Conservation (phyloP, 1,284 basidiomycete species). For the Schizopora paradoxa region DNA sequence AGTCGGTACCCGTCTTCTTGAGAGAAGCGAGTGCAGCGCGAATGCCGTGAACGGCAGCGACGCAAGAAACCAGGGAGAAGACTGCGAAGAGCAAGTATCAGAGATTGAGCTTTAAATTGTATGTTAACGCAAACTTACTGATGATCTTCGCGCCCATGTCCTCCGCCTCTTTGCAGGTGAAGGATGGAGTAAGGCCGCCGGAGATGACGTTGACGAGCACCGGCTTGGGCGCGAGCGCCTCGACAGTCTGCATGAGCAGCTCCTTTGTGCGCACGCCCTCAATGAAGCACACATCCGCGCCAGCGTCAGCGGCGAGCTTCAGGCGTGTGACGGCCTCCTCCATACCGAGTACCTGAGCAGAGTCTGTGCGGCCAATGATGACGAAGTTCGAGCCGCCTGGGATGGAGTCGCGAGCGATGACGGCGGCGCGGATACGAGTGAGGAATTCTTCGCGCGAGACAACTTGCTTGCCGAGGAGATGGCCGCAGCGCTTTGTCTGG, state of each 20-base stretch:
- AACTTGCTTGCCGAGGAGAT: constrained; percentile 75
- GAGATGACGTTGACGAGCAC: constrained; percentile 75
- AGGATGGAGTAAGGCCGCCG: constrained; percentile 69
- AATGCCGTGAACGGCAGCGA: constrained; percentile 67
- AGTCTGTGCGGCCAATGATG: constrained; percentile 80
- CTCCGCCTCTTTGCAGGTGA: constrained; percentile 65
- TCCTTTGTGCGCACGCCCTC: constrained; percentile 73
- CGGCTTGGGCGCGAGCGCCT: constrained; percentile 64
- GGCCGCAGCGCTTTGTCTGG: constrained; percentile 78
- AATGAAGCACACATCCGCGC: constrained; percentile 82
- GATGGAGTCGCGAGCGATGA: constrained; percentile 63
- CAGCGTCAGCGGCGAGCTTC: constrained; percentile 66
- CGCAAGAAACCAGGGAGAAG: constrained; percentile 65
- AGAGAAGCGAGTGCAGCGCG: constrained; percentile 67
- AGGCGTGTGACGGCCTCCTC: constrained; percentile 72
- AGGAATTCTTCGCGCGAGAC: constrained; percentile 74
- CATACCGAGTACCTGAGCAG: constrained; percentile 74
- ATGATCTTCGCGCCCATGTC: constrained; percentile 69
- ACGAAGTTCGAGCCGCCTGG: constrained; percentile 73
- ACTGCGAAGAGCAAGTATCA: constrained; percentile 31
- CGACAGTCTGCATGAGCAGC: constrained; percentile 58
- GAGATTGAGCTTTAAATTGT: constrained; percentile 1
- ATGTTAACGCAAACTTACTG: constrained; percentile 39
- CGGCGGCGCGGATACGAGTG: constrained; percentile 72
- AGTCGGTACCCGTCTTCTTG: constrained; percentile 73